These are phyloP conservation scores for Rhizophagus sp. DNA, from an alignment of 192 early-diverging fungal species.

Conservation along the genomic window DNA sequence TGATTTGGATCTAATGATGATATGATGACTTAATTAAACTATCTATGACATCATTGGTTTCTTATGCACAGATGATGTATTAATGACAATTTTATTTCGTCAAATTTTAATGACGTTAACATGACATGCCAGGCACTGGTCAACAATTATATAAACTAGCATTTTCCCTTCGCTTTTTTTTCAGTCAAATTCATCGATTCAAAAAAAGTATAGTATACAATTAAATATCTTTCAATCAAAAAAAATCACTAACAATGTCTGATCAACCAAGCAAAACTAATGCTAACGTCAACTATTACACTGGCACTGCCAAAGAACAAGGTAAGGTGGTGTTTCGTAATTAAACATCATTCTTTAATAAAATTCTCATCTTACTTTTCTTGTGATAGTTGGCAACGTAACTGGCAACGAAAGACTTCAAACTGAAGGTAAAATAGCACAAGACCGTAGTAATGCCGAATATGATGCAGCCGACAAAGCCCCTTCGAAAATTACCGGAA, in stretches of 20 bases:
- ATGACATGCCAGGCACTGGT: not conserved
- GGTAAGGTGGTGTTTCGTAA: not conserved
- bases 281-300: not conserved
- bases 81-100: not conserved
- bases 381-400: not conserved
- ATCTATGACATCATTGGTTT: no score
- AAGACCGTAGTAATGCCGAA: not conserved
- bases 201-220: not conserved
- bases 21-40: no score
- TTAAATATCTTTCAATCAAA: not conserved
- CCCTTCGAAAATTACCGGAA: slow-evolving; percentile 6
- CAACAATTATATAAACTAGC: not conserved
- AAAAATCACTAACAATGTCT: not conserved
- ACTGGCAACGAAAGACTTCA: not conserved
- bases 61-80: not conserved
- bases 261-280: not conserved
- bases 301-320: not conserved
- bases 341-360: not conserved
- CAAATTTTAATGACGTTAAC: not conserved
- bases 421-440: not conserved
- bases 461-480: not conserved
- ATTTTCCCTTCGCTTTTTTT: not conserved
- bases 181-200: not conserved
- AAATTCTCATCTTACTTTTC: not conserved
- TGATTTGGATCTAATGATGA: no score